A percentile compares a stretch with the other conserved stretches of the same genome.
Conservation (phyloP, 1,284 basidiomycete genomes). For the Ceratobasidium sp. region DNA sequence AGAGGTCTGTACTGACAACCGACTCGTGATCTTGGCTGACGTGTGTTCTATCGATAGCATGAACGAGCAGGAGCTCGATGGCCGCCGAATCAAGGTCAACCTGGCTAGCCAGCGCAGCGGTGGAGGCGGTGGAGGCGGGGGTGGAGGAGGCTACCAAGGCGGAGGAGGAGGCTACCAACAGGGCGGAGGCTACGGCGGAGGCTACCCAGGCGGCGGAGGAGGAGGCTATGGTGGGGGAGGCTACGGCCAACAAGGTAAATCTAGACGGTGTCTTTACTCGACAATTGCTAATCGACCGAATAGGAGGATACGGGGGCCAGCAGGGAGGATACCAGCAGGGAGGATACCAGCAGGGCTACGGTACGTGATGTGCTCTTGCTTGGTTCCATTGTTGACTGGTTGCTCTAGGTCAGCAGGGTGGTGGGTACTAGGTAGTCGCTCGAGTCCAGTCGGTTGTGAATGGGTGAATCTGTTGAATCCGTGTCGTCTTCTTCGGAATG, state of each 20-base stretch:
- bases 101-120: constrained; percentile 75
- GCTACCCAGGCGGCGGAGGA: constrained; percentile 21
- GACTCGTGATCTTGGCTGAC: not conserved
- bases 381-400: not conserved
- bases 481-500: too few species aligned
- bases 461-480: too few species aligned
- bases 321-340: too few species aligned
- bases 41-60: constrained; percentile 56
- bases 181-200: constrained; percentile 38
- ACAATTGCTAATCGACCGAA: too few species aligned
- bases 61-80: constrained; percentile 95
- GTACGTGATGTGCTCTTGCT: not conserved
- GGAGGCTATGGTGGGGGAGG: constrained; percentile 28
- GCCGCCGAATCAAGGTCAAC: constrained; percentile 93
- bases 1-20: constrained; percentile 59
- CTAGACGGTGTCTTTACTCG: too few species aligned
- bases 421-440: not conserved
- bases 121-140: constrained; percentile 53
- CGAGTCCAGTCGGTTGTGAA: constrained; percentile 15
- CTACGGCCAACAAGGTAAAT: not conserved
- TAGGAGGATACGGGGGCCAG: not conserved
- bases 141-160: constrained; percentile 54
- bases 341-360: not conserved
- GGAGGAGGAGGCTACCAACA: constrained; percentile 35
- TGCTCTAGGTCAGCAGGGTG: not conserved